phyloP scores from a whole-genome alignment of 495 filamentous ascomycete genomes.

The Sphaerosporella brunnea region DNA sequence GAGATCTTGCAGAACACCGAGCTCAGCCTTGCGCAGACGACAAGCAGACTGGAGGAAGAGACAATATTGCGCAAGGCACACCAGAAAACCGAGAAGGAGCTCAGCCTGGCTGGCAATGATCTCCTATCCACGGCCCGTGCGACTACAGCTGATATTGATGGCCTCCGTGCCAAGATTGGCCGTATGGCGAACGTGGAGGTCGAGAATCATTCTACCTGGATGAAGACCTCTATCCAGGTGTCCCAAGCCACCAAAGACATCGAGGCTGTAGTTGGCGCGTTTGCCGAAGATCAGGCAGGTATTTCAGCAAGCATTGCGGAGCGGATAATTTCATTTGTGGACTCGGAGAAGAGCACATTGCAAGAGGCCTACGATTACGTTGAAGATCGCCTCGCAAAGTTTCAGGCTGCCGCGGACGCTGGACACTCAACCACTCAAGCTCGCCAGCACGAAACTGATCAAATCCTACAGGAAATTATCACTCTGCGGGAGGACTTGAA shows the following conservation, averaged over 20 bases:
- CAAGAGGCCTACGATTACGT: slow-evolving; percentile 49
- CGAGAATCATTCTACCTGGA: slow-evolving; percentile 62
- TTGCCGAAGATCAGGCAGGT: slow-evolving; percentile 49
- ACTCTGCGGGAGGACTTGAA: slow-evolving; percentile 73
- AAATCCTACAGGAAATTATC: slow-evolving; percentile 81
- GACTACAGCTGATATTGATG: slow-evolving; percentile 62
- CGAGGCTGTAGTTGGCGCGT: slow-evolving; percentile 49
- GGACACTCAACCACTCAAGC: neutral
- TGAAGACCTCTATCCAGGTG: slow-evolving; percentile 54
- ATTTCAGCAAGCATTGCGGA: slow-evolving; percentile 47
- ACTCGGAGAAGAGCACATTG: slow-evolving; percentile 50
- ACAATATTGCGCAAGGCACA: slow-evolving; percentile 64
- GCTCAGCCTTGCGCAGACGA: slow-evolving; percentile 54
- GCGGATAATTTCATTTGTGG: slow-evolving; percentile 56
- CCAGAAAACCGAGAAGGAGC: slow-evolving; percentile 60
- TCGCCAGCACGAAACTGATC: slow-evolving; percentile 75
- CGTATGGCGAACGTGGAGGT: slow-evolving; percentile 68
- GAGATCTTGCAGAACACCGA: slow-evolving; percentile 74
- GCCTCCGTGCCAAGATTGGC: slow-evolving; percentile 63
- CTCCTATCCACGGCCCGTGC: slow-evolving; percentile 56
- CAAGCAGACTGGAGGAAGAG: slow-evolving; percentile 62
- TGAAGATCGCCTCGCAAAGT: slow-evolving; percentile 43
- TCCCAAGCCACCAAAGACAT: slow-evolving; percentile 54
- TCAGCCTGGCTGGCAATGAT: slow-evolving; percentile 50
- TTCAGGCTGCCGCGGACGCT: slow-evolving; percentile 45